These are phyloP conservation scores for Auxenochlorella pyrenoidosa DNA, from an alignment of 139 green algal species.

Conservation along the genomic window DNA sequence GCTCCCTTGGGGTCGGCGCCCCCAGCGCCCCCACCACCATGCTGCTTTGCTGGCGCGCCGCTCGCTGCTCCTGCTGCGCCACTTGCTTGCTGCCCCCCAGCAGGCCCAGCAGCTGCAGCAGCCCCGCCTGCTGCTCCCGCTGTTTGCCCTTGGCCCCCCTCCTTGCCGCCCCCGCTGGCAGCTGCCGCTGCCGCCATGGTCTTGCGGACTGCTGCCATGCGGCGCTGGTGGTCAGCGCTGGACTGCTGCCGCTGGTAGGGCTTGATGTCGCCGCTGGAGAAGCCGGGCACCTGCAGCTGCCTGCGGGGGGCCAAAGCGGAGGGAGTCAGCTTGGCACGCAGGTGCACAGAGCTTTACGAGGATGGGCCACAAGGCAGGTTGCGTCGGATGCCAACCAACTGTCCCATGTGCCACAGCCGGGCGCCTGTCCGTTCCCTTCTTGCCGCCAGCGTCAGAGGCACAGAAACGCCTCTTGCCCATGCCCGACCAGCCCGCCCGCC, in stretches of 20 bases:
- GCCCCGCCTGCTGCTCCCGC: background rate
- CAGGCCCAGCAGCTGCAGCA: background rate
- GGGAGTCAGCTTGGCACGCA: background rate
- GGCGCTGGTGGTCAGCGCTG: constrained; percentile 53
- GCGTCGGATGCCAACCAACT: too few species aligned
- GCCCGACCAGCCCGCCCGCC: background rate
- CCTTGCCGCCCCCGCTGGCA: background rate
- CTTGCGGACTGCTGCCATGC: constrained; percentile 51
- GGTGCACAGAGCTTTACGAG: too few species aligned
- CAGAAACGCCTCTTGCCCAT: too few species aligned
- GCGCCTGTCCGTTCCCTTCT: too few species aligned
- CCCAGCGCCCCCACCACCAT: background rate
- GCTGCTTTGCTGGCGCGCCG: too few species aligned
- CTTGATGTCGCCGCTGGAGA: constrained; percentile 38
- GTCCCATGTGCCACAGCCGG: too few species aligned
- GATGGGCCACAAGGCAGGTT: too few species aligned
- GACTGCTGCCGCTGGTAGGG: constrained; percentile 51
- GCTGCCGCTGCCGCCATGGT: constrained; percentile 19
- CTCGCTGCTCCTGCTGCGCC: background rate
- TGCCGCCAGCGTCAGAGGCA: too few species aligned
- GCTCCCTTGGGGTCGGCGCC: background rate
- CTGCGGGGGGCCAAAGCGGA: constrained; percentile 15
- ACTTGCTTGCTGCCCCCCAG: background rate
- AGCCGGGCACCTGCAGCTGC: constrained; percentile 63
- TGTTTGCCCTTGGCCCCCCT: background rate